Evolutionary conservation across 768 basidiomycete species (phyloP).

Genomic region (Agaricus subrufescens): DNA sequence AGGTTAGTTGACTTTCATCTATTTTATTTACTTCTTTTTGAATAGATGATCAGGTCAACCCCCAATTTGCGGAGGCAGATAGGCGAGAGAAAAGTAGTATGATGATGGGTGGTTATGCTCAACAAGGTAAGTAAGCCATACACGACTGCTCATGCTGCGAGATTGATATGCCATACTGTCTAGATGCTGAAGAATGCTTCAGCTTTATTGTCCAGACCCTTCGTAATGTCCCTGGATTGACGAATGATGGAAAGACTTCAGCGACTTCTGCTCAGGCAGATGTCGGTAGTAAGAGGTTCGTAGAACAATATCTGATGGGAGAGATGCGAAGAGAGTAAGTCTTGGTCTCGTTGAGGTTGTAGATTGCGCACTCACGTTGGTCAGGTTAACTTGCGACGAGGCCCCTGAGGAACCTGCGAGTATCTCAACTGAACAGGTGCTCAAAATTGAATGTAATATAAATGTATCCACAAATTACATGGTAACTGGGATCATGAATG

Average conservation of each 20-base stretch:
- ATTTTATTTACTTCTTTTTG: no score
- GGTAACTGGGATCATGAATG: constrained; percentile 79
- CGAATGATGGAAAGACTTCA: constrained; percentile 26
- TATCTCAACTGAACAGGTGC: constrained; percentile 61
- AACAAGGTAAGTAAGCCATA: constrained; percentile 55
- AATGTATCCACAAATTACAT: constrained; percentile 83
- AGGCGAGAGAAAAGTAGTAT: constrained; percentile 30
- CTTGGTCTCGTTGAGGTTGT: background rate
- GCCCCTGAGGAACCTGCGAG: constrained; percentile 72
- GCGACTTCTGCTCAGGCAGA: constrained; percentile 19
- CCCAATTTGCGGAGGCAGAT: constrained; percentile 84
- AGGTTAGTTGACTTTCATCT: constrained; percentile 21
- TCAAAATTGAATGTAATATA: constrained; percentile 94
- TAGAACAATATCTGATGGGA: constrained; percentile 80
- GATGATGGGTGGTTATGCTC: constrained; percentile 58
- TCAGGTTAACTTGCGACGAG: constrained; percentile 77
- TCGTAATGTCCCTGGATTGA: constrained; percentile 58
- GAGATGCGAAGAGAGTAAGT: constrained; percentile 66
- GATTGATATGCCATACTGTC: background rate
- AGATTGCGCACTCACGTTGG: background rate
- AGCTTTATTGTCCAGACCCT: constrained; percentile 67
- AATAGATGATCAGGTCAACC: constrained; percentile 47
- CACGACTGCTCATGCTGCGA: background rate
- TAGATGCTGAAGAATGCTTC: constrained; percentile 92
- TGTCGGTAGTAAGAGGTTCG: constrained; percentile 49